Evolutionary conservation across 2,329 filamentous ascomycete genomes (phyloP), one percentile per base, ranked within the genome.

Genomic region (Arthrobotrys megalospora): DNA sequence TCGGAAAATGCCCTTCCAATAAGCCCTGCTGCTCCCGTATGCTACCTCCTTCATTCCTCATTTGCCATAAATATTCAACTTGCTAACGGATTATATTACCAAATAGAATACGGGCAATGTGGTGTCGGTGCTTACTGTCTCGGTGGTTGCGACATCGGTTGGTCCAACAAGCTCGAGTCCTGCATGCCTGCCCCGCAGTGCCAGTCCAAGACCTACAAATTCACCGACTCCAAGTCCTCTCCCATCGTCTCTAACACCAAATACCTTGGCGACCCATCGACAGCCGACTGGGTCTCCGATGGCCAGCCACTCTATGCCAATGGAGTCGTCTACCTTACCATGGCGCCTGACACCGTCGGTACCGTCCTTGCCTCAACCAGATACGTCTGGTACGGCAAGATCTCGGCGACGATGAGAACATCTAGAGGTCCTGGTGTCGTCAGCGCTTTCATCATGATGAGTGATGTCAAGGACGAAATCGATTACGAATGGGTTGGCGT

Each of bases 331-430:
- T 87, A 97, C 64, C 87, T 99, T 83, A 98, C 95, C 81, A 97
- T 99, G 95, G 90, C 93, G 48, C 89, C 91, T 80, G 88, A 91
- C 81, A 94, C 92, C 38, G 92, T 93, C 47, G 96, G 96, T 69
- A 97, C 96, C 8, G 89, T 99, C 53, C 86, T 99, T 69, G 92
- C 94, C 24, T 91, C 89, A 80, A 95, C 93, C 73, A 88, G 90
- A 81, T 98, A 97, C 85, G 91, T 99, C 85, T 98, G 96, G 96
- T 99, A 98, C 85, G 96, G 96, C 83, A 97, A 92, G 85, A 91
- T 97, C 82, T 92, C 91, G 84, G 93, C 93, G 68, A 92, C 87
- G 71, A 87, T 98, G 84, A 96, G 93, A 87, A 95, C 94, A 0
- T 92, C 91, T 80, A 91, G 92, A 82, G 94, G 94, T 73, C 86